A percentile compares a stretch with the other conserved stretches of the same genome.
These are phyloP conservation scores for Pseudogymnoascus sp. DNA, from an alignment of 2,329 filamentous ascomycete genomes.

Conservation along the genomic window DNA sequence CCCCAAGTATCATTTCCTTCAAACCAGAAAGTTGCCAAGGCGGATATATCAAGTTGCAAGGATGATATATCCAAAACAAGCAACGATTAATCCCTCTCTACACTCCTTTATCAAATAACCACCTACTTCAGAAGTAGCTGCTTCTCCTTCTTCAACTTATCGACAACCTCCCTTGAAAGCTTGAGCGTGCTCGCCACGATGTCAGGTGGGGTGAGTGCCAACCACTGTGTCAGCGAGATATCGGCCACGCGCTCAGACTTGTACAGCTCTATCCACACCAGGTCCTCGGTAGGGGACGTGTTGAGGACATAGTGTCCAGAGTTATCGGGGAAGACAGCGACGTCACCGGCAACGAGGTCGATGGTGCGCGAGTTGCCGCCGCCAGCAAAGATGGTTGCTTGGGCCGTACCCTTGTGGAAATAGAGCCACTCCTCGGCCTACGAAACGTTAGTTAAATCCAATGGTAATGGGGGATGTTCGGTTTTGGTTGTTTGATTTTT, in stretches of 20 bases:
- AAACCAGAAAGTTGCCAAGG: neutral
- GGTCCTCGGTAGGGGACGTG: constrained; percentile 51
- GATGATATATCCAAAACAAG: neutral
- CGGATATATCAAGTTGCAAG: neutral
- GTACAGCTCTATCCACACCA: constrained; percentile 62
- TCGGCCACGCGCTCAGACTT: constrained; percentile 59
- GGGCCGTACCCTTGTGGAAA: constrained; percentile 53
- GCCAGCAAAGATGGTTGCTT: constrained; percentile 57
- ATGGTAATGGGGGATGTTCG: neutral
- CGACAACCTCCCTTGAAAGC: constrained; percentile 46
- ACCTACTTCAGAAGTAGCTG: constrained; percentile 41
- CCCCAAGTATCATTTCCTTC: neutral
- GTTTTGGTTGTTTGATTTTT: neutral
- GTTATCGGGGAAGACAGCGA: constrained; percentile 60
- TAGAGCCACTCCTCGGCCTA: constrained; percentile 64
- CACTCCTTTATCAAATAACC: neutral
- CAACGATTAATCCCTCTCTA: neutral
- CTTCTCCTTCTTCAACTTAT: constrained; percentile 54
- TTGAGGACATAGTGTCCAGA: constrained; percentile 62
- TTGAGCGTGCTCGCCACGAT: constrained; percentile 53
- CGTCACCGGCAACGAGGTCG: constrained; percentile 59
- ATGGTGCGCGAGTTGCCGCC: constrained; percentile 54
- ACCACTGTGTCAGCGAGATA: constrained; percentile 59
- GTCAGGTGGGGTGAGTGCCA: constrained; percentile 56
- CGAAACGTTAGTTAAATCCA: neutral